Evolutionary conservation across 164 flowering plant species (phyloP), one percentile per base, ranked within the genome.

Genomic region (Platanus orientalis): DNA sequence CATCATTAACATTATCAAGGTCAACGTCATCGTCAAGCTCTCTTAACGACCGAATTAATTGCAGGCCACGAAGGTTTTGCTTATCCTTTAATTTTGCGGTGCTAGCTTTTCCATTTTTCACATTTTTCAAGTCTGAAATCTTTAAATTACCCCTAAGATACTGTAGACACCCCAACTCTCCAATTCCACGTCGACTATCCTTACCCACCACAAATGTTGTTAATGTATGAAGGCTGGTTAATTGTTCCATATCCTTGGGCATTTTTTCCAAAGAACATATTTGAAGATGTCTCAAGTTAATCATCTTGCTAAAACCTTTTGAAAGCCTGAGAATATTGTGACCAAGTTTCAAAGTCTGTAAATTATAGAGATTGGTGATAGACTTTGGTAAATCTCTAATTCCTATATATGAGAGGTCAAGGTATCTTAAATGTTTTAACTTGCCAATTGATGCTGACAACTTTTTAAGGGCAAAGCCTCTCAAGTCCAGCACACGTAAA

Each of bases 171-270:
- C 19, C 10, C 39, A 54, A 30, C 39, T 29, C 39, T 16, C 6
- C 7, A 29, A 54, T 54, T 17, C 39, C 21, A 0, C 39, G 23
- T 29, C 39, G 56, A n/a, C 14, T 51, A 3, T 53, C 32, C 1
- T 25, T 5, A 16, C 44, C 63, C 28, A 68, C 70, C 1, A 44
- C 25, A 54, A 72, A 60, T 16, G 23, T 13, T 3, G 65, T 27
- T n/a, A 6, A 6, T n/a, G 17, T 26, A 7, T 26, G 11, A 2
- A 27, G 30, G 4, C 6, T 26, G 7, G n/a, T 2, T 6, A 26
- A 27, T 29, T 5, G 21, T 17, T 17, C 55, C 17, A 52, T 52
- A 3, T 25, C 55, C 1, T 1, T 11, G 0, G 28, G 27, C 29
- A 12, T 12, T 28, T n/a, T n/a, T 25, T 36, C 1, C 20, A 53